A percentile compares a stretch with the other conserved stretches of the same genome.
These are phyloP conservation scores for Tillandsia leiboldiana DNA, from an alignment of 176 grass and related monocot species.

Conservation along the genomic window DNA sequence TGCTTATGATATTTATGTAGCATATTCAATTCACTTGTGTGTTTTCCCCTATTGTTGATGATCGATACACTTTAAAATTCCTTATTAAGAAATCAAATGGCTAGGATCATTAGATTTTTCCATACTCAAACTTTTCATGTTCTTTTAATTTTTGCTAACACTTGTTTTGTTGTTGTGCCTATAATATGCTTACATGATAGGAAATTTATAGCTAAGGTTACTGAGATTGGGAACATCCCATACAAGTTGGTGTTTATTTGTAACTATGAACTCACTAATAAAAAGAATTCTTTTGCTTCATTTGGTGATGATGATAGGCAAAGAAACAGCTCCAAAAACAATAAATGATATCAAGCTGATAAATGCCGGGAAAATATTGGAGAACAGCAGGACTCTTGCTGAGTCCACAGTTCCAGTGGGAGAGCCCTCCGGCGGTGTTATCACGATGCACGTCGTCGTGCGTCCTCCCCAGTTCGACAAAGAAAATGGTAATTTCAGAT, in stretches of 20 bases:
- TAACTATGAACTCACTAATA: constrained; percentile 10
- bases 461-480: constrained; percentile 46
- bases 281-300: not conserved
- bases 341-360: constrained; percentile 78
- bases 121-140: too few relatives aligned
- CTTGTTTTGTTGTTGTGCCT: too few relatives aligned
- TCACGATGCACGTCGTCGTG: constrained; percentile 94
- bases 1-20: too few relatives aligned
- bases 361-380: constrained; percentile 73
- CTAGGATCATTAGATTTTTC: too few relatives aligned
- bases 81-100: too few relatives aligned
- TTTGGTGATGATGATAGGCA: constrained; percentile 37
- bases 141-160: too few relatives aligned
- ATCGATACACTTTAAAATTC: too few relatives aligned
- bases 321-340: constrained; percentile 62
- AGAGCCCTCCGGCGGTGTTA: constrained; percentile 55
- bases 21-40: too few relatives aligned
- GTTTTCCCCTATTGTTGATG: too few relatives aligned
- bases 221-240: constrained; percentile 10
- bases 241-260: constrained; percentile 12
- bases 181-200: too few relatives aligned
- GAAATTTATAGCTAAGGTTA: not conserved
- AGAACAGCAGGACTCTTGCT: constrained; percentile 62
- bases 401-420: constrained; percentile 70
- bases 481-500: constrained; percentile 42